Conservation (phyloP, 2,329 filamentous ascomycete species). For the Penicillium sp. region DNA sequence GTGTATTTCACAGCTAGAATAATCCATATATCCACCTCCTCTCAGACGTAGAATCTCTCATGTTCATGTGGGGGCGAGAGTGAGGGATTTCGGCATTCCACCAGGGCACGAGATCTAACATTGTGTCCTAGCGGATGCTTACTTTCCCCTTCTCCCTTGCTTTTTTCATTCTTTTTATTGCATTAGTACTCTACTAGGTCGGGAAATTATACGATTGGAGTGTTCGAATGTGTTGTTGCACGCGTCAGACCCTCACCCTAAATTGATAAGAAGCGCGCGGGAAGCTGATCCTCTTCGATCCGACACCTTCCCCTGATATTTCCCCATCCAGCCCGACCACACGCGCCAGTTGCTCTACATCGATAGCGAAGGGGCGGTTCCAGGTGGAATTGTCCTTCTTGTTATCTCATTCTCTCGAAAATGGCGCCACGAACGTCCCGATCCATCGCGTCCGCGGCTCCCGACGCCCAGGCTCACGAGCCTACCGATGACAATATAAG, state of each 20-base stretch:
- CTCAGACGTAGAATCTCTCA: conserved; percentile 14
- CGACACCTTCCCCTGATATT: conserved; percentile 27
- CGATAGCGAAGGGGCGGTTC: conserved; percentile 14
- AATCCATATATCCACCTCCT: background rate
- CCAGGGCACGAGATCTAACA: conserved; percentile 6
- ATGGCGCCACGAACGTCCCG: conserved; percentile 34
- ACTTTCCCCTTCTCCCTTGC: conserved; percentile 16
- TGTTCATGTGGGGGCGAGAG: conserved; percentile 10
- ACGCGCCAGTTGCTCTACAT: conserved; percentile 16
- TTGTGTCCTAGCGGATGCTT: conserved; percentile 4
- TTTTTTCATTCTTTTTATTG: conserved; percentile 7
- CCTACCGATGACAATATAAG: conserved; percentile 33
- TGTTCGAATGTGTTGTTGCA: conserved; percentile 24
- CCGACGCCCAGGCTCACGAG: conserved; percentile 31
- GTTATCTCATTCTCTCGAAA: conserved; percentile 11
- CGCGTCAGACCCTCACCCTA: conserved; percentile 29
- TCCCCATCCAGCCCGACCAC: conserved; percentile 13
- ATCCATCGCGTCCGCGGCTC: conserved; percentile 35
- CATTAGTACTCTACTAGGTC: background rate
- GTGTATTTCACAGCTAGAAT: conserved; percentile 12
- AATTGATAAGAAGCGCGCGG: conserved; percentile 32
- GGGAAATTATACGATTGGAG: conserved; percentile 3
- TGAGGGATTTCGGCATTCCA: conserved; percentile 23
- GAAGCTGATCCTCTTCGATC: conserved; percentile 25
- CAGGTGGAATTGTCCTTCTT: conserved; percentile 15